Evolutionary conservation across 2,329 filamentous ascomycete species (phyloP).

Genomic region (Aspergillus sp.): DNA sequence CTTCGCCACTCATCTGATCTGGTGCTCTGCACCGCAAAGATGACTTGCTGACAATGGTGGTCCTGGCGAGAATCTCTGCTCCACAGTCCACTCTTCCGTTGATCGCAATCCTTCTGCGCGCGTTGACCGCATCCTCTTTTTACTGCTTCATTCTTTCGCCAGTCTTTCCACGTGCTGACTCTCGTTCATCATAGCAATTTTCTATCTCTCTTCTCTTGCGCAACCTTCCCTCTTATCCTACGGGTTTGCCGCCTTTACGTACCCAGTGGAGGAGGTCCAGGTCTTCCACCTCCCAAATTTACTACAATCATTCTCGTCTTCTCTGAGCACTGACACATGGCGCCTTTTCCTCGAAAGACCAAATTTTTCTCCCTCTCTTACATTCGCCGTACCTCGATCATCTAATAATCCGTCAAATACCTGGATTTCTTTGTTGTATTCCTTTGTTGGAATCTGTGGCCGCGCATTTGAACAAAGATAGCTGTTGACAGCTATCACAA

Average conservation of each 20-base stretch:
- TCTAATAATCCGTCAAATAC: slow-evolving; percentile 14
- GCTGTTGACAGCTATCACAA: background rate
- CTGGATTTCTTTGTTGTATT: background rate
- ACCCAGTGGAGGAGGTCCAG: slow-evolving; percentile 8
- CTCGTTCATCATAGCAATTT: slow-evolving; percentile 8
- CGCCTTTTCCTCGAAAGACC: slow-evolving; percentile 19
- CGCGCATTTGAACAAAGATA: background rate
- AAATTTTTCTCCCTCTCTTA: slow-evolving; percentile 17
- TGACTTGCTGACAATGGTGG: slow-evolving; percentile 6
- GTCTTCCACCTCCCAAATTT: slow-evolving; percentile 19
- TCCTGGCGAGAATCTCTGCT: slow-evolving; percentile 5
- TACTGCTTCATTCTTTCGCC: slow-evolving; percentile 8
- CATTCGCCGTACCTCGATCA: slow-evolving; percentile 10
- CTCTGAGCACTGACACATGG: slow-evolving; percentile 28
- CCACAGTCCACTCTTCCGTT: slow-evolving; percentile 4
- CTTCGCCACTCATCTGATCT: slow-evolving; percentile 8
- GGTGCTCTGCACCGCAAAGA: slow-evolving; percentile 8
- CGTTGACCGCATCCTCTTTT: slow-evolving; percentile 19
- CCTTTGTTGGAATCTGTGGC: background rate
- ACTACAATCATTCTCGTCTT: slow-evolving; percentile 11
- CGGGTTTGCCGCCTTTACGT: background rate
- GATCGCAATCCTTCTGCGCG: background rate
- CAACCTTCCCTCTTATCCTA: background rate
- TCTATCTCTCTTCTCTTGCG: slow-evolving; percentile 2
- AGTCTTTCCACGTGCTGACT: slow-evolving; percentile 20